Evolutionary conservation across 2,329 filamentous ascomycete species (phyloP).

Genomic region (Fusarium domesticum): DNA sequence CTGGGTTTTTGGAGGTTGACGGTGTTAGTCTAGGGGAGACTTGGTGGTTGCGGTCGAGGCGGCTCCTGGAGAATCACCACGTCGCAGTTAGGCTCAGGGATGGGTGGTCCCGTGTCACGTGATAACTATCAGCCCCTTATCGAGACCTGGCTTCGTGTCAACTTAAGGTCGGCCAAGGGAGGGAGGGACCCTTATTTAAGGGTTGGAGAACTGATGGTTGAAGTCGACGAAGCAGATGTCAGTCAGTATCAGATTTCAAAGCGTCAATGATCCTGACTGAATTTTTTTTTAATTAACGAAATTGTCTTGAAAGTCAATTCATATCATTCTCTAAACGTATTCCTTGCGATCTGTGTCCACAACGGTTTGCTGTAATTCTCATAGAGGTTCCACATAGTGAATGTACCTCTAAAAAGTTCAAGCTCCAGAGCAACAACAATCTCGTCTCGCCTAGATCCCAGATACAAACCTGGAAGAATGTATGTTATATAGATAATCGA

Average conservation of each 20-base stretch:
- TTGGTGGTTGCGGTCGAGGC: constrained; percentile 34
- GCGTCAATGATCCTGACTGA: too few species aligned
- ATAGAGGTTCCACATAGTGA: not conserved
- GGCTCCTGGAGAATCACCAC: constrained; percentile 37
- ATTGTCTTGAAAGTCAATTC: too few species aligned
- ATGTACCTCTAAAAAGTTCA: not conserved
- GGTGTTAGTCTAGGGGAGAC: constrained; percentile 34
- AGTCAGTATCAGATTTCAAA: too few species aligned
- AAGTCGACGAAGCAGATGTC: too few species aligned
- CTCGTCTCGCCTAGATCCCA: not conserved
- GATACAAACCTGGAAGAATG: not conserved
- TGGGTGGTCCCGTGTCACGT: constrained; percentile 34
- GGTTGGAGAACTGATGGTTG: too few species aligned
- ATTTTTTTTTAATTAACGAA: too few species aligned
- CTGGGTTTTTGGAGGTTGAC: constrained; percentile 27
- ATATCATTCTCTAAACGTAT: not conserved
- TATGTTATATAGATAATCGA: not conserved
- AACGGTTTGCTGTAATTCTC: not conserved
- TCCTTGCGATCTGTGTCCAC: not conserved
- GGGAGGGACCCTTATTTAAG: too few species aligned
- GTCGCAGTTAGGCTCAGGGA: constrained; percentile 37
- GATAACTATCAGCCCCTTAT: constrained; percentile 31
- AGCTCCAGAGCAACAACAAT: not conserved
- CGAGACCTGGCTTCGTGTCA: constrained; percentile 27
- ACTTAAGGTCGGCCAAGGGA: constrained; percentile 12